Base-by-base conservation (phyloP, 2,329 filamentous ascomycete species). In the Mariannaea elegans region DNA sequence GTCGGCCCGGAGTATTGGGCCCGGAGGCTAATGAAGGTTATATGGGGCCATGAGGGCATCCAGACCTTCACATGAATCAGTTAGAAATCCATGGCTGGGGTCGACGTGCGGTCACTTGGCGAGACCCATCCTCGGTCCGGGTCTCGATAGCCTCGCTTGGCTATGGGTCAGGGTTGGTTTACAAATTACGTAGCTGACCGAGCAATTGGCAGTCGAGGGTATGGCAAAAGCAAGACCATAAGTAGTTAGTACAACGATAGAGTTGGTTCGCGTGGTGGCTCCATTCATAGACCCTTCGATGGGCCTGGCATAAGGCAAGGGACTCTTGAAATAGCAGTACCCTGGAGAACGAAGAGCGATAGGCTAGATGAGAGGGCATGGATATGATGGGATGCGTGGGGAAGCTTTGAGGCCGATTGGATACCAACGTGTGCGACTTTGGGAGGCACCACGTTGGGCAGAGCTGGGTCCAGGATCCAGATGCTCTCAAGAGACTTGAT, bases 1-100 rank as follows among this genome's bases (percentile, higher is more conserved):
- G 23, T 57, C 56, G 63, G 63, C 44, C 55, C 59, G 67, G 65
- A 64, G 59, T 52, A 54, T 49, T 66, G 50, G 61, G 61, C 61
- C 65, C 61, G 61, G 65, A 65, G 52, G 53, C 51, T 45, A 59
- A 45, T 34, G 24, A 44, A 49, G 50, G 39, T 50, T 53, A 51
- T 53, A 51, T 56, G 61, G 61, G 48, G 27, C 24, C 38, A 41
- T 27, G 44, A 63, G 36, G 36, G 31, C 60, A 58, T 61, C 61
- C 52, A 65, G 62, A 47, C 56, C 62, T 39, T 42, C 55, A 50
- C 51, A 59, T 59, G 59, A 64, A 65, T 56, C 46, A 55, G 46
- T 34, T 49, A 38, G 50, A 57, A 38, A 49, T 27, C 60, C 41
- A 34, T 49, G 24, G 24, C 19, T 34, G 41, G 36, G 47, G 48